These are phyloP conservation scores for Aspergillus sclerotiicarbonarius DNA, from an alignment of 495 filamentous ascomycete genomes.

Conservation along the genomic window DNA sequence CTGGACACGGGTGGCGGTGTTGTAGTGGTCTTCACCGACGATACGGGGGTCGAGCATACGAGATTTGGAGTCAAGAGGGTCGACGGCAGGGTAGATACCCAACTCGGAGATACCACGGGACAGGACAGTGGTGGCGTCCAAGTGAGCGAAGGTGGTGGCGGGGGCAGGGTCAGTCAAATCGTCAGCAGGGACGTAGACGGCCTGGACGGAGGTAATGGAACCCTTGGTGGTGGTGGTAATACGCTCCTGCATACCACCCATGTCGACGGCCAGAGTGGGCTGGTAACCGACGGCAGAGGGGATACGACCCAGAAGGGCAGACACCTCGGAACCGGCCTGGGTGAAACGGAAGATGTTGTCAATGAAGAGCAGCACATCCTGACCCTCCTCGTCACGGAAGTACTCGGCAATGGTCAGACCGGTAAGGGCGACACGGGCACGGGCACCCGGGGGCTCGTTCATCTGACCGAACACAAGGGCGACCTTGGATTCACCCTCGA, in stretches of 20 bases:
- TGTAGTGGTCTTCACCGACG: conserved; percentile 96
- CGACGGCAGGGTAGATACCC: conserved; percentile 99
- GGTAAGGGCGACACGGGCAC: conserved; percentile 99
- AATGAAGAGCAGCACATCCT: conserved; percentile 99
- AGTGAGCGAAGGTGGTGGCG: conserved; percentile 98
- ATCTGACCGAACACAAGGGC: conserved; percentile 99
- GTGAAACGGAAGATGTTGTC: conserved; percentile 99
- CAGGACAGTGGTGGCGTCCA: conserved; percentile 99
- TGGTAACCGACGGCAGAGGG: conserved; percentile 99
- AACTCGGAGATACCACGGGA: conserved; percentile 99
- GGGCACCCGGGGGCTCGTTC: conserved; percentile 99
- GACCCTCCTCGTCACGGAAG: conserved; percentile 96
- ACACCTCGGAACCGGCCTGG: conserved; percentile 99
- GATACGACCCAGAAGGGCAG: conserved; percentile 98
- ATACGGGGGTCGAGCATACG: conserved; percentile 99
- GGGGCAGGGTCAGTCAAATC: conserved; percentile 99
- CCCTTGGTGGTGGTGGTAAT: conserved; percentile 99
- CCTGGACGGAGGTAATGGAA: conserved; percentile 99
- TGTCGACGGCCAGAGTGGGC: conserved; percentile 98
- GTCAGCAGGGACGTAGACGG: conserved; percentile 99
- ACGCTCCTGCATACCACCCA: conserved; percentile 99
- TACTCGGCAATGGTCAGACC: conserved; percentile 88
- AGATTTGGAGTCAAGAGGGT: conserved; percentile 98
- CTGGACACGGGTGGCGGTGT: conserved; percentile 90
- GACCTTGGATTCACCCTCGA: conserved; percentile 99